A percentile compares a stretch with the other conserved stretches of the same genome.
These are phyloP conservation scores for Chlamydomonas schloesseri DNA, from an alignment of 139 green algal species.

Conservation along the genomic window DNA sequence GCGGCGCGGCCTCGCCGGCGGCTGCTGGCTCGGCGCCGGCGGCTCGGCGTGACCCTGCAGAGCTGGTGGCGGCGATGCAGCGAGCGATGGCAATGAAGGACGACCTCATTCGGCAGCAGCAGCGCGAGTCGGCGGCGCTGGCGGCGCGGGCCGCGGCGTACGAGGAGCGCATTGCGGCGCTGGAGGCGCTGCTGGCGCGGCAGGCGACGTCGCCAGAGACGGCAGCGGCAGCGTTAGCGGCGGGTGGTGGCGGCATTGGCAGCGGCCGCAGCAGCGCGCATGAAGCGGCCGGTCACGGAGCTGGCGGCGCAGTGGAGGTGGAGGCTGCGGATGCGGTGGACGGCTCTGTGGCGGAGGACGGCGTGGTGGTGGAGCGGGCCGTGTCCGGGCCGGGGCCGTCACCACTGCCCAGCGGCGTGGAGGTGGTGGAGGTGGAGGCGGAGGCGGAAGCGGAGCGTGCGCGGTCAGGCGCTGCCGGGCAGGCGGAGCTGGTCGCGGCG, in stretches of 20 bases:
- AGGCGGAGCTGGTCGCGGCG: no score
- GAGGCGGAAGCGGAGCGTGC: neutral
- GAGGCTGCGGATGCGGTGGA: neutral
- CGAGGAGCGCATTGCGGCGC: constrained; percentile 43
- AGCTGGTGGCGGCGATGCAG: constrained; percentile 48
- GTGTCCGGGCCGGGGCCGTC: neutral
- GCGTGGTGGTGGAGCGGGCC: neutral
- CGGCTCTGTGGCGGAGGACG: neutral
- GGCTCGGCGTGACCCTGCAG: constrained; percentile 49
- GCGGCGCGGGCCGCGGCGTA: constrained; percentile 40
- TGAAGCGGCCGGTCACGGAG: no score
- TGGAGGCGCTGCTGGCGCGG: constrained; percentile 47
- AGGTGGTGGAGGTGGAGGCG: neutral
- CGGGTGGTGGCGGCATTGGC: neutral
- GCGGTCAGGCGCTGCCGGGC: no score
- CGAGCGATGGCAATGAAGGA: constrained; percentile 73
- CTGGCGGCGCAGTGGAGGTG: neutral
- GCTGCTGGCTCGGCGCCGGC: constrained; percentile 34
- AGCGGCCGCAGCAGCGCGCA: no score
- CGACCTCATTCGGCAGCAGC: constrained; percentile 51
- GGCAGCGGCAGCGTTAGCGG: neutral
- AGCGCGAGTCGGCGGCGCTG: constrained; percentile 20
- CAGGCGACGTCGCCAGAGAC: neutral
- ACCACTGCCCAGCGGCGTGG: neutral
- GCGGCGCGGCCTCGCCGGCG: neutral